Conservation (phyloP, 768 basidiomycete genomes). For the Infundibulicybe gibba region DNA sequence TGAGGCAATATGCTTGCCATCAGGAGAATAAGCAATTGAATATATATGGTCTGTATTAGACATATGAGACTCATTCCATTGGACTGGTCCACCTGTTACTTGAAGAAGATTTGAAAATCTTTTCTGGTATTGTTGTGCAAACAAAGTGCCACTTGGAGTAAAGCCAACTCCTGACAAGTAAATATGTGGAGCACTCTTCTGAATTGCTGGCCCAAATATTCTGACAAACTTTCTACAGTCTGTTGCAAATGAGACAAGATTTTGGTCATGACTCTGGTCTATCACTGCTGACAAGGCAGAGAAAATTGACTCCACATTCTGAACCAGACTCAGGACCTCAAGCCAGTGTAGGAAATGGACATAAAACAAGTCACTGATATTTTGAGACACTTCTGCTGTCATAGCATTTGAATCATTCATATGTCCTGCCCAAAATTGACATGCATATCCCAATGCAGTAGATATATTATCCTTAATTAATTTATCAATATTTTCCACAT, state of each 20-base stretch:
- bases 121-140: not conserved
- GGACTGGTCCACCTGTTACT: not conserved
- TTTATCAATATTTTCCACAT: constrained; percentile 12
- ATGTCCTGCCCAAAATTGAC: constrained; percentile 32
- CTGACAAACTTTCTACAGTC: constrained; percentile 8
- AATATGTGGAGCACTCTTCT: constrained; percentile 17
- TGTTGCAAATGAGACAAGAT: not conserved
- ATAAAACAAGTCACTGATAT: constrained; percentile 1
- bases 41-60: constrained; percentile 6
- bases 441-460: constrained; percentile 27
- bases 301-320: not conserved
- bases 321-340: constrained; percentile 10
- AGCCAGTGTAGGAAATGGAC: constrained; percentile 11
- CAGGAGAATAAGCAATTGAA: constrained; percentile 12
- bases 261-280: not conserved
- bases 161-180: constrained; percentile 21
- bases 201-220: constrained; percentile 8
- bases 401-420: too few species aligned
- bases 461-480: constrained; percentile 22
- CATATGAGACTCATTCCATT: constrained; percentile 8
- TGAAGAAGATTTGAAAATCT: not conserved
- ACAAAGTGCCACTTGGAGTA: constrained; percentile 3
- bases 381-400: not conserved
- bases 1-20: not conserved
- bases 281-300: not conserved